Base-by-base conservation (phyloP, 805 yeast genomes). In the Peterozyma toletana region DNA sequence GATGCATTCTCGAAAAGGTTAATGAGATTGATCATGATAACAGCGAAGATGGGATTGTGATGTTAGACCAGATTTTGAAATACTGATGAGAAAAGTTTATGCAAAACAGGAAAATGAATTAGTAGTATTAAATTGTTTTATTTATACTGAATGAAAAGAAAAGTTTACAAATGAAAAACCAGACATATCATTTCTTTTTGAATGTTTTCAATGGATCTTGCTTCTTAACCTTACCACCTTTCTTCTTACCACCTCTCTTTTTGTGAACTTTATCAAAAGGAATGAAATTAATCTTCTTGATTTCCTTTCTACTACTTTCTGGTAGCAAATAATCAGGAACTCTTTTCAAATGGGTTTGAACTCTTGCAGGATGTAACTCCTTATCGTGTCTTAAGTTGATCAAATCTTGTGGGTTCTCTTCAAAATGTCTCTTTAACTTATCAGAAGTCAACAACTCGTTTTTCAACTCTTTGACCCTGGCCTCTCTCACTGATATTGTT, bases 321-420 rank as follows among this genome's bases (percentile, higher is more conserved):
- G 98, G 98, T 49, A 93, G 67, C 52, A 93, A 69, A 57, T 93
- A 93, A 38, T 86, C 89, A 1, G 99, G 99, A 30, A 93, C 91
- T 60, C 95, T 77, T 60, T 87, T 90, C 67, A 93, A 71, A 57
- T 93, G 96, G 30, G 77, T 67, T 60, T 90, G 96, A 5, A 80
- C 75, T 62, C 95, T 78, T 1, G 90, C 70, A 9, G 91, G 81
- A 57, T 90, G 95, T 46, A 87, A 61, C 51, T 86, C 96, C 55
- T 83, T 86, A 60, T 93, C 99, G 58, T 93, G 99, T 59, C 96
- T 83, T 59, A 93, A 75, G 42, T 85, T 79, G 16, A 80, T 79
- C 55, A 93, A 73, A 64, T 93, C 99, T 58, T 87, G 95, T 7
- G 99, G 99, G 59, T 93, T 93, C 58, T 93, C 98, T 62, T 91